Evolutionary conservation across 2,329 filamentous ascomycete species (phyloP), one percentile per base, ranked within the genome.

Genomic region (Colletotrichum agaves): DNA sequence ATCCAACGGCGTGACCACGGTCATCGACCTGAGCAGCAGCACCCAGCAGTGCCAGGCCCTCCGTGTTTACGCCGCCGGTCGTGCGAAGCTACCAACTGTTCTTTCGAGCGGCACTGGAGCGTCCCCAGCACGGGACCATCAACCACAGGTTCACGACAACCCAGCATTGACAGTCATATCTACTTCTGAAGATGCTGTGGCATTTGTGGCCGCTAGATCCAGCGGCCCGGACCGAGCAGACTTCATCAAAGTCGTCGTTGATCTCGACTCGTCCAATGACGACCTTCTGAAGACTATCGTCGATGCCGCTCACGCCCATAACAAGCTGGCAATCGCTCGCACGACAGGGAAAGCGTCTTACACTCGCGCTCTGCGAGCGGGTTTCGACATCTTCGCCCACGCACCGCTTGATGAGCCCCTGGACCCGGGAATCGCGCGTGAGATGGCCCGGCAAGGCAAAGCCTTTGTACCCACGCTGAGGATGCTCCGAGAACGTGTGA

Each of bases 351-450:
- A 70, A 13, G 57, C 56, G 2, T 66, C 75, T 0, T 76, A 75
- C 57, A 47, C 55, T 13, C 71, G 73, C 3, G 75, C 72, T 3
- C 49, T 78, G n/a, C 47, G 61, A 7, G 73, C 73, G 5, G 73
- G 71, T 6, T 75, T 75, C 50, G 74, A 78, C 53, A 39, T 75
- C 35, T 55, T 78, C 21, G 74, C 73, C 12, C 75, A 76, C 49
- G 73, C 71, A 31, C 73, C 75, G 1, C 70, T 76, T 58, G 73
- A 75, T 46, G 72, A 70, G 33, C 56, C 68, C 3, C 46, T 78
- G 5, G 74, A 73, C 52, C n/a, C 58, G 6, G 62, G 61, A 0
- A 46, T 74, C 3, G 69, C 72, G 1, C 43, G 37, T 1, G 57
- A 63, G 3, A 73, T 76, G 69, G 59, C 56, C 7, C 66, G 19